phyloP scores from a whole-genome alignment of 2,329 filamentous ascomycete genomes.

The Phaeoacremonium minimum region DNA sequence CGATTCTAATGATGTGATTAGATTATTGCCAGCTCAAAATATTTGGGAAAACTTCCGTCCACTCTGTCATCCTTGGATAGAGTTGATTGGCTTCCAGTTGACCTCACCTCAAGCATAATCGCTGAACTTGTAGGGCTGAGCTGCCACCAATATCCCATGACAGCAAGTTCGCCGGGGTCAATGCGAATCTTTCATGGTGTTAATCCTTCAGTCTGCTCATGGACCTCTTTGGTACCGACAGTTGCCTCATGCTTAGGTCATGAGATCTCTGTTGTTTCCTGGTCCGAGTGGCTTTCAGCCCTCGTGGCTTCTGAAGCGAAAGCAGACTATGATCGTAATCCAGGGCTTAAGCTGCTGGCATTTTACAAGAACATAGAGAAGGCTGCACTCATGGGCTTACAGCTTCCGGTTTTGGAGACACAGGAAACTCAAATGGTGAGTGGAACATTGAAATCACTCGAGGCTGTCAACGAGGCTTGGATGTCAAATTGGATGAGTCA shows the following conservation, averaged over 20 bases:
- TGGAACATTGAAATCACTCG: not conserved
- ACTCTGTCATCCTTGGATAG: constrained; percentile 9
- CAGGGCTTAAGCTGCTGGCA: constrained; percentile 6
- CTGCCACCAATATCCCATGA: not conserved
- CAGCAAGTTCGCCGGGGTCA: not conserved
- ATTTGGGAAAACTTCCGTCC: constrained; percentile 13
- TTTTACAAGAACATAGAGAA: constrained; percentile 5
- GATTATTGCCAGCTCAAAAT: constrained; percentile 18
- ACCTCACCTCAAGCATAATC: constrained; percentile 16
- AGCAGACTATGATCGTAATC: constrained; percentile 4
- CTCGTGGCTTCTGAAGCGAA: not conserved
- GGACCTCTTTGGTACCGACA: not conserved
- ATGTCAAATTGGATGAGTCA: not conserved
- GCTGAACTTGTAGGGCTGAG: constrained; percentile 13
- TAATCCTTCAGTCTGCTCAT: not conserved
- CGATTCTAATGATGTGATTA: not conserved
- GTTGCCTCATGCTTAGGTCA: not conserved
- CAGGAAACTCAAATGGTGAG: not conserved
- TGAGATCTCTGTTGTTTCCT: not conserved
- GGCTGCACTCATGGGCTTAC: not conserved
- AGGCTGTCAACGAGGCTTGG: not conserved
- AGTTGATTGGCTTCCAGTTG: constrained; percentile 22
- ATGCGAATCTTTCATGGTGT: not conserved
- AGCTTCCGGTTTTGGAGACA: not conserved
- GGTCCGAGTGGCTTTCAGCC: not conserved